A percentile compares a stretch with the other conserved stretches of the same genome.
These are phyloP conservation scores for Sarcomyxa edulis DNA, from an alignment of 768 basidiomycete genomes.

Conservation along the genomic window DNA sequence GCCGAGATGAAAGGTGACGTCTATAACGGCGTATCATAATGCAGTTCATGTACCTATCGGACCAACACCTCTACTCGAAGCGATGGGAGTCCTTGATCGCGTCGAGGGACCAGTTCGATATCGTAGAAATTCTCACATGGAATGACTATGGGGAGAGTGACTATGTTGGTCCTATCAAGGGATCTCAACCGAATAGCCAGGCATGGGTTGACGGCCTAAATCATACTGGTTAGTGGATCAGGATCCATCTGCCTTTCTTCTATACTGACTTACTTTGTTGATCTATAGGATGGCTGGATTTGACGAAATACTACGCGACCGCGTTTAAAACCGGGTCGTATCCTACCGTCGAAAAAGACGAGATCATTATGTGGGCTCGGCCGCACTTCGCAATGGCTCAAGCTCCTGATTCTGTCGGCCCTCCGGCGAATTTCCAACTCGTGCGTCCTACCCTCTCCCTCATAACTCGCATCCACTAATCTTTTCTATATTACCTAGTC, in stretches of 20 bases:
- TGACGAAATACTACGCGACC: constrained; percentile 61
- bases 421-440: constrained; percentile 52
- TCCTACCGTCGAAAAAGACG: constrained; percentile 54
- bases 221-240: constrained; percentile 33
- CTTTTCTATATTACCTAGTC: constrained; percentile 34
- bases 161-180: constrained; percentile 76
- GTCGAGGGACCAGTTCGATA: constrained; percentile 51
- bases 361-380: constrained; percentile 67
- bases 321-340: constrained; percentile 69
- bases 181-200: constrained; percentile 65
- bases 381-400: constrained; percentile 52
- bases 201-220: constrained; percentile 68
- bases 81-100: constrained; percentile 65
- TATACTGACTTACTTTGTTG: neutral
- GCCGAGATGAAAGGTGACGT: too few species aligned
- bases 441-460: constrained; percentile 31
- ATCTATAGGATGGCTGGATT: constrained; percentile 53
- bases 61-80: constrained; percentile 60
- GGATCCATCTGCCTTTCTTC: constrained; percentile 5
- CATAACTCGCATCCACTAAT: neutral
- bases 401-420: constrained; percentile 50
- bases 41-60: constrained; percentile 61
- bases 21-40: constrained; percentile 1
- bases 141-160: constrained; percentile 78
- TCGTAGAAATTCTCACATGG: constrained; percentile 61